A percentile compares a stretch with the other conserved stretches of the same genome.
Conservation (phyloP, 495 filamentous ascomycete genomes). For the Oleoguttula mirabilis region DNA sequence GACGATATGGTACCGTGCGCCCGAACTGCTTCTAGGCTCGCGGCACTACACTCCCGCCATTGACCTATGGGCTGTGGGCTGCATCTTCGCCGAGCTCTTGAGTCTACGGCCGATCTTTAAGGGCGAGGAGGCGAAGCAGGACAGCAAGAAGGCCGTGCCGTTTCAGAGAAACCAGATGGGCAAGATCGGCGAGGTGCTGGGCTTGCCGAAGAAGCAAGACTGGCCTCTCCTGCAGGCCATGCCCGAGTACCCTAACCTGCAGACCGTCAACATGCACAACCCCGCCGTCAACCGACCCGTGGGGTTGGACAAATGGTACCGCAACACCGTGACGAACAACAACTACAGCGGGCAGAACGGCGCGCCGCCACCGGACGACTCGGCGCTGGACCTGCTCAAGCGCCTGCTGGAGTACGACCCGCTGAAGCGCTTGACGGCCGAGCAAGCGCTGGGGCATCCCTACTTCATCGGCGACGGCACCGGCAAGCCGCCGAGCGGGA, state of each 20-base stretch:
- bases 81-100: constrained; percentile 92
- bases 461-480: constrained; percentile 65
- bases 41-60: constrained; percentile 93
- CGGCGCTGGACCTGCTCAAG: constrained; percentile 70
- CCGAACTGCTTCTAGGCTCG: constrained; percentile 81
- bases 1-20: constrained; percentile 98
- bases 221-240: constrained; percentile 75
- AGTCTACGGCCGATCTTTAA: constrained; percentile 94
- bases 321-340: constrained; percentile 46
- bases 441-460: constrained; percentile 70
- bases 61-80: constrained; percentile 94
- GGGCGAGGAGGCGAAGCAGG: constrained; percentile 97
- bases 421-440: constrained; percentile 71
- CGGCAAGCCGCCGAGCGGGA: constrained; percentile 43
- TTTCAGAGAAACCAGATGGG: constrained; percentile 98
- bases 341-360: constrained; percentile 40
- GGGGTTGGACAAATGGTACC: constrained; percentile 55
- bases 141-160: constrained; percentile 88
- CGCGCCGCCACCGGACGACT: constrained; percentile 46
- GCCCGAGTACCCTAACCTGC: constrained; percentile 68
- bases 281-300: constrained; percentile 31
- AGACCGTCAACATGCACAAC: constrained; percentile 43
- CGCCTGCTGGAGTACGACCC: constrained; percentile 88
- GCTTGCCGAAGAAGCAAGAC: constrained; percentile 72
- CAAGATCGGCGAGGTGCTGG: constrained; percentile 94